Evolutionary conservation across 306 rosid genomes (phyloP).

Genomic region (Mimosa pudica): DNA sequence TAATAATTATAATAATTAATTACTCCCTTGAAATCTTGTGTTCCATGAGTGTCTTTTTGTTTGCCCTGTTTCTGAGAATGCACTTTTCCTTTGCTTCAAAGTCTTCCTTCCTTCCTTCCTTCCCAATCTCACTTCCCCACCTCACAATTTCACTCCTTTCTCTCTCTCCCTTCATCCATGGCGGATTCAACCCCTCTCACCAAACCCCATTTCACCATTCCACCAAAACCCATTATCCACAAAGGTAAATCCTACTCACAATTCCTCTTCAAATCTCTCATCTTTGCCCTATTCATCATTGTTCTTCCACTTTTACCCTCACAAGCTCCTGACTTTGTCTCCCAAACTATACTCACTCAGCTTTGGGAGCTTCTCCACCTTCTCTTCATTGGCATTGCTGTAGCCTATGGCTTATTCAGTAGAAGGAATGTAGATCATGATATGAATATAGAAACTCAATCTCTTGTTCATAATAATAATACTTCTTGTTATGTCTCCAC

Average conservation of each 20-base stretch:
- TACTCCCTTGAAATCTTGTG: slow-evolving; percentile 9
- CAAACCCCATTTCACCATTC: slow-evolving; percentile 48
- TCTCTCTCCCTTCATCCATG: slow-evolving; percentile 39
- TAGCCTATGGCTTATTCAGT: slow-evolving; percentile 68
- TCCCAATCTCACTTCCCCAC: slow-evolving; percentile 17
- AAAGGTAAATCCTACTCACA: slow-evolving; percentile 43
- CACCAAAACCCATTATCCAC: slow-evolving; percentile 27
- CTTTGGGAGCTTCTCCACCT: slow-evolving; percentile 73
- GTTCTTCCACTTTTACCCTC: slow-evolving; percentile 73
- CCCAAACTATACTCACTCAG: slow-evolving; percentile 50
- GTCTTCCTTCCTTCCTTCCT: slow-evolving; percentile 49
- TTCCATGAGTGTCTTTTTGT: not conserved
- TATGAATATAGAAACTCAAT: slow-evolving; percentile 41
- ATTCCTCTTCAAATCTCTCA: slow-evolving; percentile 51
- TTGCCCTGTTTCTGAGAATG: not conserved
- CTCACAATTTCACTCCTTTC: not conserved
- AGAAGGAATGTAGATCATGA: slow-evolving; percentile 51
- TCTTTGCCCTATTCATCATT: slow-evolving; percentile 43
- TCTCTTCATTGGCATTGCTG: slow-evolving; percentile 65
- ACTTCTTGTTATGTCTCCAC: slow-evolving; percentile 62
- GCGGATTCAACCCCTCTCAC: slow-evolving; percentile 61
- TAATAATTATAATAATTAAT: not conserved
- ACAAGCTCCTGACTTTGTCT: slow-evolving; percentile 84
- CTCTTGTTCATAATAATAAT: slow-evolving; percentile 40
- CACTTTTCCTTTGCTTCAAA: slow-evolving; percentile 43